Evolutionary conservation across 1,284 basidiomycete genomes (phyloP), one percentile per base, ranked within the genome.

Genomic region (Ganoderma sp.): DNA sequence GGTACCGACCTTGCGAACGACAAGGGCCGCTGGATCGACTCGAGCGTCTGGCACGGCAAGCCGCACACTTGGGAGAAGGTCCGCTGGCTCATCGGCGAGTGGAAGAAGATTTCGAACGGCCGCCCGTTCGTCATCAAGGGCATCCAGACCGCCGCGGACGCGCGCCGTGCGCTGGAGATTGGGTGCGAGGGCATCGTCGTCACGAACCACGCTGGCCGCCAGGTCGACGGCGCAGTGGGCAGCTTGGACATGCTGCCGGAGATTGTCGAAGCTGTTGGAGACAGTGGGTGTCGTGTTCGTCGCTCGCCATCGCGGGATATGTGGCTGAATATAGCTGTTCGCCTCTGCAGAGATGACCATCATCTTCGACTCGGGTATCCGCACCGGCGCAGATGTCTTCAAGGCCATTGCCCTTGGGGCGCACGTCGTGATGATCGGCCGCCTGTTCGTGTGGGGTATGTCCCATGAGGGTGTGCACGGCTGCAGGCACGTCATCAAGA

Each of bases 171-270:
- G 3, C 76, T 83, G 39, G 83, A 87, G 39, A 67, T 82, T 19
- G 87, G 88, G 0, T 86, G 85, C 71, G 86, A 88, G 70, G 88
- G 86, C 15, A 86, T 90, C 68, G 84, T 89, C 22, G 86, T 85
- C 32, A 84, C 82, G 42, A 89, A 89, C 74, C 88, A 90, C 72
- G 88, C 87, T 7, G 88, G 87, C 0, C 77, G 88, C 52, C 88
- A 89, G 77, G 85, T 89, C 48, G 87, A 89, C 73, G 87, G 86
- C 39, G 87, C 86, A 1, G 81, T 88, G 2, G 85, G 81, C 2
- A 85, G 84, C 67, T 74, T 89, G 43, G 87, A 88, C 65, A 80
- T 84, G 6, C 79, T 88, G 15, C 84, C 85, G 41, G 85, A 85
- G 65, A 85, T 87, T 69, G 83, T 81, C 5, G 81, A 84, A 54